These are phyloP conservation scores for Entomortierella beljakovae DNA, from an alignment of 192 early-diverging fungal genomes.

Conservation along the genomic window DNA sequence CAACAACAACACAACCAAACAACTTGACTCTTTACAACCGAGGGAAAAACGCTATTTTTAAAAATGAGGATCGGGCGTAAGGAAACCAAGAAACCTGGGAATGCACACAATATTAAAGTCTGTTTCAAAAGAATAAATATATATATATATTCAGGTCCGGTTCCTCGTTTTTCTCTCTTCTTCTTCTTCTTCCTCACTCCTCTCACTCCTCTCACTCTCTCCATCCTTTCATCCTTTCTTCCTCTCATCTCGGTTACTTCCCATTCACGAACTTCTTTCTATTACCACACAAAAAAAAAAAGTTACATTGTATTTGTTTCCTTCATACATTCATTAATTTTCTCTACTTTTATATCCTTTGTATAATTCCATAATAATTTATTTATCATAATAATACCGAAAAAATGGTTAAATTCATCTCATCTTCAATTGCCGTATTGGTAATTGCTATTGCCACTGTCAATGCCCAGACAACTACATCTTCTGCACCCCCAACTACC, in stretches of 20 bases:
- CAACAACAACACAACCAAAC: too few relatives aligned
- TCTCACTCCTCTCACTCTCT: background rate
- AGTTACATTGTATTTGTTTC: background rate
- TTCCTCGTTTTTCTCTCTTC: background rate
- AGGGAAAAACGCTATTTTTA: too few relatives aligned
- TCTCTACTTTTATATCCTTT: background rate
- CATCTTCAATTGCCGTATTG: slow-evolving; percentile 19
- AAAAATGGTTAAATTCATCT: slow-evolving; percentile 32
- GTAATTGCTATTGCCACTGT: slow-evolving; percentile 13
- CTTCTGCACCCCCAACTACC: background rate
- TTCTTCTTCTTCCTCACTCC: background rate
- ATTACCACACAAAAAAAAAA: background rate
- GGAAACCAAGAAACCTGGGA: too few relatives aligned
- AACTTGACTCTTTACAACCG: too few relatives aligned
- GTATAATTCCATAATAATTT: background rate
- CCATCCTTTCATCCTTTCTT: too few relatives aligned
- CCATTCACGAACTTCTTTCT: background rate
- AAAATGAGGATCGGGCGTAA: too few relatives aligned
- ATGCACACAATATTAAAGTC: background rate
- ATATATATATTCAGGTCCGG: background rate
- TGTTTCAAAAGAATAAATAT: background rate
- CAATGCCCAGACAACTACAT: slow-evolving; percentile 5
- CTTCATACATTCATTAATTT: background rate
- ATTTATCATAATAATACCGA: background rate
- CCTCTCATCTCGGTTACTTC: too few relatives aligned